phyloP scores from a whole-genome alignment of 2,329 filamentous ascomycete genomes.

The Fusarium concolor region DNA sequence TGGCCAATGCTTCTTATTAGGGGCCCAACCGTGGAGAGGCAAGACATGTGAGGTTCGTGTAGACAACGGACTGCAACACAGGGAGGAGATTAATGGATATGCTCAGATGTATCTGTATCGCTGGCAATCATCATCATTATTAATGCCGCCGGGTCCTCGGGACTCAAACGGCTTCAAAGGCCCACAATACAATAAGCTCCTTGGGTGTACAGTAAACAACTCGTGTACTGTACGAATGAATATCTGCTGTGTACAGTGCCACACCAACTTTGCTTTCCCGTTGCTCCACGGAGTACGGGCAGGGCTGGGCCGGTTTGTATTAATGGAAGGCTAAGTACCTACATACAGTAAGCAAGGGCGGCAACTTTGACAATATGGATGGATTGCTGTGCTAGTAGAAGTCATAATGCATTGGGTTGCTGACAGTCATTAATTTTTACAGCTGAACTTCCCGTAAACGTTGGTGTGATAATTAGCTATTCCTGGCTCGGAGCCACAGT shows the following conservation, averaged over 20 bases:
- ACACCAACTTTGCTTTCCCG: conserved; percentile 27
- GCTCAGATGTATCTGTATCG: neutral
- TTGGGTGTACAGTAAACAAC: neutral
- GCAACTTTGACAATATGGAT: conserved; percentile 2
- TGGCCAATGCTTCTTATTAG: conserved; percentile 38
- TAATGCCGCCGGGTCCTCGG: neutral
- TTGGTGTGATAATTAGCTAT: neutral
- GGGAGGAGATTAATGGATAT: conserved; percentile 6
- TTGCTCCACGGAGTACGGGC: conserved; percentile 20
- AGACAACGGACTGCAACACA: neutral
- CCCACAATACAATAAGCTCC: neutral
- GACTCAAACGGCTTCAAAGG: neutral
- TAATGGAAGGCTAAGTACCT: neutral
- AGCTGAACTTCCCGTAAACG: conserved; percentile 20
- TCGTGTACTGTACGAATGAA: conserved; percentile 18
- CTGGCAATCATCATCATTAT: neutral
- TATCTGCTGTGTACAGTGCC: conserved; percentile 20
- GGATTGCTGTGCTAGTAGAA: conserved; percentile 15
- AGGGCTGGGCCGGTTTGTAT: conserved; percentile 15
- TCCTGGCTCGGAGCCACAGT: conserved; percentile 18
- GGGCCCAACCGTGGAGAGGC: conserved; percentile 25
- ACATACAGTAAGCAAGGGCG: neutral
- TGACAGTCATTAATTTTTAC: conserved; percentile 13
- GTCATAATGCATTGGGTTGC: conserved; percentile 11
- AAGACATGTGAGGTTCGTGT: conserved; percentile 26